phyloP scores from a whole-genome alignment of 345 rosid species.

The Citrus australasica region DNA sequence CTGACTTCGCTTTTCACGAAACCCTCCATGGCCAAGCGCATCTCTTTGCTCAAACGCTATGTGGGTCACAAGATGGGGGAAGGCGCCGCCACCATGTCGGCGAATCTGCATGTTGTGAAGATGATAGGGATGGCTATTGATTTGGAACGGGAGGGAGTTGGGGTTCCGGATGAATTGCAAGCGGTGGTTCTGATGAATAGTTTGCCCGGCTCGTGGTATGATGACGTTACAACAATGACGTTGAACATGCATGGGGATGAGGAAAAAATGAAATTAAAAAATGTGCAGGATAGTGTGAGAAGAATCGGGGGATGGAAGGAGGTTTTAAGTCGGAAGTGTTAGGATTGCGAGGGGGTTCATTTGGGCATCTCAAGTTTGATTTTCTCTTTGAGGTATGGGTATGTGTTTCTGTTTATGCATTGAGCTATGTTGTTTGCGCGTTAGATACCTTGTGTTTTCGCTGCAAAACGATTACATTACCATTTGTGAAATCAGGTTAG shows the following conservation, averaged over 20 bases:
- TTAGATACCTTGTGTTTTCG: no score
- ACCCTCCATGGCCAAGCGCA: background rate
- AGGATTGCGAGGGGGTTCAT: background rate
- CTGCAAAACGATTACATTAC: no score
- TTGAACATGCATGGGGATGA: background rate
- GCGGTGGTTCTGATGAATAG: conserved; percentile 8
- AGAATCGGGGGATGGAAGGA: background rate
- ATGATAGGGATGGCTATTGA: background rate
- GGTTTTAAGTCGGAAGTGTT: background rate
- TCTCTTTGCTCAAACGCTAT: background rate
- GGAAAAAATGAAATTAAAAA: background rate
- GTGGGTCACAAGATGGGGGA: conserved; percentile 5
- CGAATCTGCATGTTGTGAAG: background rate
- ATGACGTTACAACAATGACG: background rate
- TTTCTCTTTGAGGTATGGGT: no score
- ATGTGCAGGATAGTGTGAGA: background rate
- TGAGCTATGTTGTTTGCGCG: no score
- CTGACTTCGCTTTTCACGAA: background rate
- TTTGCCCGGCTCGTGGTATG: conserved; percentile 7
- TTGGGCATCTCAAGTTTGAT: no score
- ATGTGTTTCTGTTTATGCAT: no score
- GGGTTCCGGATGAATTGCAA: conserved; percentile 2
- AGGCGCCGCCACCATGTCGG: background rate
- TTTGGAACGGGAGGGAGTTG: background rate
- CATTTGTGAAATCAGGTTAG: no score